These are phyloP conservation scores for Aspergillus wentii DNA, from an alignment of 495 filamentous ascomycete genomes.

Conservation along the genomic window DNA sequence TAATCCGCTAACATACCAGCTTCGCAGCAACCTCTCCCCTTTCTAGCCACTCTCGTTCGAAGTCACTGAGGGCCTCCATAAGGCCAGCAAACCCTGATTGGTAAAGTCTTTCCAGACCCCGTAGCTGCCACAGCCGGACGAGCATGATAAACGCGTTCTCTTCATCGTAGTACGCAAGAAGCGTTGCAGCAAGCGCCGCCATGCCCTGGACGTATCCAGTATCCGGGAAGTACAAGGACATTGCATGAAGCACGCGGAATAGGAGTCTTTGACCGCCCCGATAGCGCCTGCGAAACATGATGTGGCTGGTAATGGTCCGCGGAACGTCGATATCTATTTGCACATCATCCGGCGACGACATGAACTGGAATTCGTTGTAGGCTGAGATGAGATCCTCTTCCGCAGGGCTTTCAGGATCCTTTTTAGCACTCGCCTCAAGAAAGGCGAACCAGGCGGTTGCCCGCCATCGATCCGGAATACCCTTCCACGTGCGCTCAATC, in stretches of 20 bases:
- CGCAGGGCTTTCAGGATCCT: slow-evolving; percentile 49
- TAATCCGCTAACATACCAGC: slow-evolving; percentile 71
- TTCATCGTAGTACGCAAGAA: slow-evolving; percentile 96
- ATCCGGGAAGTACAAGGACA: slow-evolving; percentile 86
- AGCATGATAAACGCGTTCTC: slow-evolving; percentile 93
- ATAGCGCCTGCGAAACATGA: slow-evolving; percentile 95
- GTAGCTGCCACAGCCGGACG: slow-evolving; percentile 82
- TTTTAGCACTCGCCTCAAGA: slow-evolving; percentile 74
- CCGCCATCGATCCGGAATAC: slow-evolving; percentile 95
- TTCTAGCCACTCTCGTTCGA: slow-evolving; percentile 80
- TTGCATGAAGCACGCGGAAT: slow-evolving; percentile 86
- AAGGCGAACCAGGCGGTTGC: slow-evolving; percentile 94
- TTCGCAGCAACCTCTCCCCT: slow-evolving; percentile 69
- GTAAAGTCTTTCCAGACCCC: slow-evolving; percentile 83
- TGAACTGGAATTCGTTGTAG: slow-evolving; percentile 63
- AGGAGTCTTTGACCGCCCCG: slow-evolving; percentile 85
- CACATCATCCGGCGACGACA: slow-evolving; percentile 81
- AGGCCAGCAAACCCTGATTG: slow-evolving; percentile 77
- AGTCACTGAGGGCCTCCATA: slow-evolving; percentile 83
- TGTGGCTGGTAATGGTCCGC: slow-evolving; percentile 89
- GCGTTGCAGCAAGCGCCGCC: slow-evolving; percentile 87
- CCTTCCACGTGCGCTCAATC: slow-evolving; percentile 92
- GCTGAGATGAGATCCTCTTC: slow-evolving; percentile 68
- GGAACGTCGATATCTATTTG: slow-evolving; percentile 98
- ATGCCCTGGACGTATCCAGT: slow-evolving; percentile 98